phyloP scores from a whole-genome alignment of 106 monocot species.

The Acorus gramineus region DNA sequence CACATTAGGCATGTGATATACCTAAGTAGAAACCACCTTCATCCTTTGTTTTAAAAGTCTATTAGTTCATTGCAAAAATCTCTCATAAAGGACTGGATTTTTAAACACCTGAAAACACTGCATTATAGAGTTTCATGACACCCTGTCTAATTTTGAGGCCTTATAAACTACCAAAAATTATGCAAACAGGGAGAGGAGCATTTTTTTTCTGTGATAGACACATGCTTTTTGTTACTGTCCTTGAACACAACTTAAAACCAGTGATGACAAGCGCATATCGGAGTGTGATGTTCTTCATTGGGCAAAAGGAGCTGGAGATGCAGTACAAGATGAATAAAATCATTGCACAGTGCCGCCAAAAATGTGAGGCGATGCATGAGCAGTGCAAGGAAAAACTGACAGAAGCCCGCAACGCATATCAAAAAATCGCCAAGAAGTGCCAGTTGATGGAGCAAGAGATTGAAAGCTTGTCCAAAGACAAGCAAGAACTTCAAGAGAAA shows the following conservation, averaged over 20 bases:
- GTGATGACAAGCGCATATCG: slow-evolving; percentile 87
- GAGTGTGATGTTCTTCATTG: slow-evolving; percentile 92
- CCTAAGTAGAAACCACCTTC: too few relatives aligned
- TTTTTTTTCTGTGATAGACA: too few relatives aligned
- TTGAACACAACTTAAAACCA: slow-evolving; percentile 21
- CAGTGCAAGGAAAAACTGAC: slow-evolving; percentile 86
- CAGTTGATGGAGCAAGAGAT: slow-evolving; percentile 92
- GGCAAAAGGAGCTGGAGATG: slow-evolving; percentile 97
- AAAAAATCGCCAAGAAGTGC: slow-evolving; percentile 87
- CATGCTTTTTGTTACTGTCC: not conserved
- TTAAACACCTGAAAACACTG: too few relatives aligned
- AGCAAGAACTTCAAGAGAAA: slow-evolving; percentile 95
- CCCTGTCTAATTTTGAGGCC: too few relatives aligned
- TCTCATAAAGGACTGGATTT: too few relatives aligned
- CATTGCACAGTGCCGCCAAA: slow-evolving; percentile 66
- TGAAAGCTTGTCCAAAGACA: slow-evolving; percentile 76
- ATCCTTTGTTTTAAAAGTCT: too few relatives aligned
- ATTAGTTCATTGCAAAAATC: too few relatives aligned
- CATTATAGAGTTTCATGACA: too few relatives aligned
- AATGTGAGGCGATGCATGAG: slow-evolving; percentile 90
- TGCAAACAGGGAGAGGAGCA: too few relatives aligned
- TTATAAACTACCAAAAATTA: too few relatives aligned
- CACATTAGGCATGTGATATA: too few relatives aligned
- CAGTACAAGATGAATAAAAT: slow-evolving; percentile 88
- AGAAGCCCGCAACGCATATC: slow-evolving; percentile 78